Percentiles rank a stretch among this genome's conserved stretches.
Evolutionary conservation across 345 rosid species (phyloP).

Genomic region (Pelargonium nanum): DNA sequence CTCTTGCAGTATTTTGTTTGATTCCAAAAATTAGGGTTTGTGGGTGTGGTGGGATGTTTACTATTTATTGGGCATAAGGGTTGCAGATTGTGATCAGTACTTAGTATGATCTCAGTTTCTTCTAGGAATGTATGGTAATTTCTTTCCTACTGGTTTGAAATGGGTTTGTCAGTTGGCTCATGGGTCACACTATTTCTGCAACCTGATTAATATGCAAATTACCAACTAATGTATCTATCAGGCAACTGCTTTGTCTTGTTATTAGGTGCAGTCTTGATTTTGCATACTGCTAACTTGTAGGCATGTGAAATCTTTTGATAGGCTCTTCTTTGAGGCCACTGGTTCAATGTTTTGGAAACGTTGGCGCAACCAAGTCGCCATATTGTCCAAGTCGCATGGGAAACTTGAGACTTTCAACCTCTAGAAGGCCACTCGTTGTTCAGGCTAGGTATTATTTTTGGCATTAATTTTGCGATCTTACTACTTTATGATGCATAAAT

Average conservation of each 20-base stretch:
- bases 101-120: background rate
- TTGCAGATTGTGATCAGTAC: background rate
- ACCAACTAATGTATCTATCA: background rate
- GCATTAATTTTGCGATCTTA: background rate
- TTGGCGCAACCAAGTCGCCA: constrained; percentile 33
- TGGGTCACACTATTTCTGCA: background rate
- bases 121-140: background rate
- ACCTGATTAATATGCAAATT: background rate
- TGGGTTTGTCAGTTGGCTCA: no score
- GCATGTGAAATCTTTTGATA: constrained; percentile 8
- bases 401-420: constrained; percentile 30
- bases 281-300: background rate
- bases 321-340: constrained; percentile 33
- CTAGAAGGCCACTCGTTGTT: constrained; percentile 37
- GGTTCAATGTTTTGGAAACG: constrained; percentile 15
- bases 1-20: background rate
- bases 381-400: constrained; percentile 25
- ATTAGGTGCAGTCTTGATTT: background rate
- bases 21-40: no score
- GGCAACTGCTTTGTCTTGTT: background rate
- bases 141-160: background rate
- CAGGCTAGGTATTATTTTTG: constrained; percentile 45
- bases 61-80: background rate
- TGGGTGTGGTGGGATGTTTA: no score
- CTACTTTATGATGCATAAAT: background rate